A percentile compares a stretch with the other conserved stretches of the same genome.
Evolutionary conservation across 345 rosid species (phyloP).

Genomic region (Eutrema heterophyllum): DNA sequence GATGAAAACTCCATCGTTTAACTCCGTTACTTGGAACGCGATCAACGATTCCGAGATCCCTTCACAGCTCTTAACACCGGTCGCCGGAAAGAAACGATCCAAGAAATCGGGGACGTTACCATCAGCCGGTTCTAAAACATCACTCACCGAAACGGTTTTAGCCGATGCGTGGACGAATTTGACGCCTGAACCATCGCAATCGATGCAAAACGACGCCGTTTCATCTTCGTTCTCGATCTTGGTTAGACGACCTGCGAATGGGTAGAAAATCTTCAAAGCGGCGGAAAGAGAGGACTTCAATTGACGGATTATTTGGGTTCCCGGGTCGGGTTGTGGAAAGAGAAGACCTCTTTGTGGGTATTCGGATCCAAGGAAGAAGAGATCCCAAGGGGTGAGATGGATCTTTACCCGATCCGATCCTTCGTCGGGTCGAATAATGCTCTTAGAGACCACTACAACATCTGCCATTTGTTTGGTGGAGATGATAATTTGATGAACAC

Average conservation of each 20-base stretch:
- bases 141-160: constrained; percentile 25
- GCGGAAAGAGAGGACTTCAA: constrained; percentile 29
- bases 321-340: constrained; percentile 24
- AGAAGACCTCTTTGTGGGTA: constrained; percentile 33
- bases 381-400: constrained; percentile 30
- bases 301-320: background rate
- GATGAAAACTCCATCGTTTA: constrained; percentile 33
- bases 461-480: background rate
- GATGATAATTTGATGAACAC: background rate
- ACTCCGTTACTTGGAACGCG: constrained; percentile 35
- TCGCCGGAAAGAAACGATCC: constrained; percentile 21
- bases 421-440: constrained; percentile 16
- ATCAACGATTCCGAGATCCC: constrained; percentile 26
- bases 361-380: constrained; percentile 3
- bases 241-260: constrained; percentile 35
- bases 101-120: constrained; percentile 20
- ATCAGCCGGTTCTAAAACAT: constrained; percentile 11
- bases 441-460: constrained; percentile 10
- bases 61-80: constrained; percentile 19
- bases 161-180: constrained; percentile 34
- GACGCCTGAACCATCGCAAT: constrained; percentile 34
- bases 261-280: constrained; percentile 27
- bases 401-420: constrained; percentile 22
- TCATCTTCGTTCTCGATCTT: constrained; percentile 2
- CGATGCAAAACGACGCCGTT: constrained; percentile 30